Conservation (phyloP, 306 rosid species). For the Parietaria judaica region DNA sequence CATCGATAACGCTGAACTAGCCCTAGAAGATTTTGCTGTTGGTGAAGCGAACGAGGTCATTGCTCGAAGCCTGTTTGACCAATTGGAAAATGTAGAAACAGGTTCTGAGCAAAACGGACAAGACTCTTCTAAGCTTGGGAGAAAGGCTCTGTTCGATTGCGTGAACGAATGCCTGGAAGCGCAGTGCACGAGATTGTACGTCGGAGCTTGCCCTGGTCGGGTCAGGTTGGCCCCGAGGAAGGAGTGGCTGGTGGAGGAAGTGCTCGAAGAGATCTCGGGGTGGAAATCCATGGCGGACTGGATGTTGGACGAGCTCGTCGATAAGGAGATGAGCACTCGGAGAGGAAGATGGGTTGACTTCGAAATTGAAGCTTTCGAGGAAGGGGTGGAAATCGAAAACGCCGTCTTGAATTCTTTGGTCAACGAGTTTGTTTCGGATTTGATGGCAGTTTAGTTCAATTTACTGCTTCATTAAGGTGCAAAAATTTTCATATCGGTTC, state of each 20-base stretch:
- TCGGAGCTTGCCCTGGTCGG: constrained; percentile 51
- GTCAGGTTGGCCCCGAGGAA: constrained; percentile 29
- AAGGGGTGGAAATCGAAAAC: constrained; percentile 50
- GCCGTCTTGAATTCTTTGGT: constrained; percentile 42
- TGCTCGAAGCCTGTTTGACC: constrained; percentile 47
- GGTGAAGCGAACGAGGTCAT: constrained; percentile 33
- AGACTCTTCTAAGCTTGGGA: constrained; percentile 33
- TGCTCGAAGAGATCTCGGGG: constrained; percentile 45
- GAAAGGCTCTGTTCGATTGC: constrained; percentile 57
- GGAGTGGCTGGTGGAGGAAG: constrained; percentile 46
- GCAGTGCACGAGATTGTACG: constrained; percentile 32
- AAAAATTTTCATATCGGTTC: constrained; percentile 10
- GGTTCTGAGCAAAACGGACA: constrained; percentile 23
- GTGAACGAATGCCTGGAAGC: constrained; percentile 46
- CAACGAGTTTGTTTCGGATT: constrained; percentile 58
- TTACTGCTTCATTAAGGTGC: constrained; percentile 9
- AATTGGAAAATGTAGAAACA: constrained; percentile 35
- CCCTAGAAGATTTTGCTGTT: constrained; percentile 39
- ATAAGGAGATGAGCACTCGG: constrained; percentile 68
- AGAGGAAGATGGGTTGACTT: constrained; percentile 73
- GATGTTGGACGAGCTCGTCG: constrained; percentile 68
- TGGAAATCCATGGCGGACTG: constrained; percentile 53
- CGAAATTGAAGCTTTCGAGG: constrained; percentile 52
- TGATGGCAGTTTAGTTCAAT: constrained; percentile 24
- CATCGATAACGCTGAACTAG: constrained; percentile 39